Evolutionary conservation across 2,329 filamentous ascomycete species (phyloP).

Genomic region (Beauveria brongniartii): DNA sequence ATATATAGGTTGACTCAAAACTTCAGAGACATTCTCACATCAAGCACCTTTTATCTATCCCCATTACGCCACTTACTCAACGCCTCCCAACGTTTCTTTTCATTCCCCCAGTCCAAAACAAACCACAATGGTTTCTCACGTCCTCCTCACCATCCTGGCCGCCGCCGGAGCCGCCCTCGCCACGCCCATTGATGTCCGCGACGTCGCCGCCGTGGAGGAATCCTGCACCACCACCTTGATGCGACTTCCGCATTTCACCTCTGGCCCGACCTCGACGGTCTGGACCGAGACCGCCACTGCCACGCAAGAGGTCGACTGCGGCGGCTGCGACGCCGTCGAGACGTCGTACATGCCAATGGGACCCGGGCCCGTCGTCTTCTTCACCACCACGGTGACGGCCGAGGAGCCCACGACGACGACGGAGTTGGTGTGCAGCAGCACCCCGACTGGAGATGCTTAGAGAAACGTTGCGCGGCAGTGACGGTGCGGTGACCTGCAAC

Average conservation of each 20-base stretch:
- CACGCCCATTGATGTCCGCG: background rate
- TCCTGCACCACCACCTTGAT: constrained; percentile 14
- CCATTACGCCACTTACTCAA: background rate
- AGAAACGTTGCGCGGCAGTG: background rate
- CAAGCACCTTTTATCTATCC: too few species aligned
- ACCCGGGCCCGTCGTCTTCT: constrained; percentile 16
- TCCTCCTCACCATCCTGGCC: background rate
- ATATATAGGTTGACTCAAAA: too few species aligned
- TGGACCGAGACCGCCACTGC: constrained; percentile 20
- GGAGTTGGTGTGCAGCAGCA: constrained; percentile 12
- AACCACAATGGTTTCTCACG: background rate
- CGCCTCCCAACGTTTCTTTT: too few species aligned
- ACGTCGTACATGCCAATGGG: constrained; percentile 11
- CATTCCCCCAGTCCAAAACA: background rate
- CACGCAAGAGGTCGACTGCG: constrained; percentile 19
- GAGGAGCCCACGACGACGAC: constrained; percentile 10
- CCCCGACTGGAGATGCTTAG: background rate
- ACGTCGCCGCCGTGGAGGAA: background rate
- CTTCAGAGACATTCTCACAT: too few species aligned
- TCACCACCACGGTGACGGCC: constrained; percentile 17
- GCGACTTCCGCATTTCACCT: constrained; percentile 10
- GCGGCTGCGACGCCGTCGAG: constrained; percentile 16
- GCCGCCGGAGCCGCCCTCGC: background rate
- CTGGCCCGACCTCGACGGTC: constrained; percentile 18
- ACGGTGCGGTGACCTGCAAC: too few species aligned